These are phyloP conservation scores for Calonectria henricotiae DNA, from an alignment of 2,329 filamentous ascomycete species.

Conservation along the genomic window DNA sequence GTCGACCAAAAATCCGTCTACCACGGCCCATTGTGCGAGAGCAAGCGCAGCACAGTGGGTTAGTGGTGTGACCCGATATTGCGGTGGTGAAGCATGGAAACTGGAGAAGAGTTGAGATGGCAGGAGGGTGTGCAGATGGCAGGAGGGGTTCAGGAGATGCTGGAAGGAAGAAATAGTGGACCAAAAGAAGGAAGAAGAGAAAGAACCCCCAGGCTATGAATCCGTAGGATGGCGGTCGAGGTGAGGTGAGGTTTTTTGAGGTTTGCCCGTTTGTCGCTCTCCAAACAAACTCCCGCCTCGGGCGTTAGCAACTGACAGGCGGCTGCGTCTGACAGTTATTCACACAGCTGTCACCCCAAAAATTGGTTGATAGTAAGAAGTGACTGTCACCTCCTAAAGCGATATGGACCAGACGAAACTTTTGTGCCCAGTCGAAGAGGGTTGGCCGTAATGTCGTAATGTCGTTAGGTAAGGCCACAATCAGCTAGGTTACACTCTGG, in stretches of 20 bases:
- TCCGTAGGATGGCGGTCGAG: not conserved
- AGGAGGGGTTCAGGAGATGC: not conserved
- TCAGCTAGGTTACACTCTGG: no score
- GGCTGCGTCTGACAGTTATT: not conserved
- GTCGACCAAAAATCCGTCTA: slow-evolving; percentile 38
- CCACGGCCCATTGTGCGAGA: slow-evolving; percentile 46
- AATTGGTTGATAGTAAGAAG: no score
- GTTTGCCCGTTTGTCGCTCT: slow-evolving; percentile 4
- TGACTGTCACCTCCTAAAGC: not conserved
- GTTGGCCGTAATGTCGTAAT: no score
- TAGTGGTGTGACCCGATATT: not conserved
- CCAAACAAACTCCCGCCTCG: not conserved
- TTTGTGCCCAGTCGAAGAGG: no score
- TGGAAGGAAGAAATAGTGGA: not conserved
- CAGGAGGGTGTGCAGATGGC: not conserved
- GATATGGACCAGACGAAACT: not conserved
- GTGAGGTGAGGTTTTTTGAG: not conserved
- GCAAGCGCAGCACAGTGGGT: slow-evolving; percentile 19
- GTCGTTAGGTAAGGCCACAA: not conserved
- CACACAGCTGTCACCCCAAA: not conserved
- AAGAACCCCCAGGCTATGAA: not conserved
- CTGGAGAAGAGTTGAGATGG: not conserved
- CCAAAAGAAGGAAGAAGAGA: not conserved
- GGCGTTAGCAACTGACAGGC: not conserved
- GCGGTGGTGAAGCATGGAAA: slow-evolving; percentile 9